These are phyloP conservation scores for Acmispon strigosus DNA, from an alignment of 306 rosid species.

Conservation along the genomic window DNA sequence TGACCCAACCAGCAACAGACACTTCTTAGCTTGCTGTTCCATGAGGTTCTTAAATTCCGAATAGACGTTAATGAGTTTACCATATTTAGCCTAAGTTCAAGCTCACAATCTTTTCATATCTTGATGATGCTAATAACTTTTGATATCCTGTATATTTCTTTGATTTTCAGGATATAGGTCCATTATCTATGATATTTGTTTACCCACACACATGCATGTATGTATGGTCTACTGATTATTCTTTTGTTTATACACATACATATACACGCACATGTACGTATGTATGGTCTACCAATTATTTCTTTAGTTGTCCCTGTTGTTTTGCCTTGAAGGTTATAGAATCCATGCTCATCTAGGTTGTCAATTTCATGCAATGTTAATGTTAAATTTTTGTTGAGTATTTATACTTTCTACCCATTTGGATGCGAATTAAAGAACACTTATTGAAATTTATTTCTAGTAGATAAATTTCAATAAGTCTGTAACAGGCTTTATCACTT, in stretches of 20 bases:
- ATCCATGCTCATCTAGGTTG: background rate
- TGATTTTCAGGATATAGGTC: background rate
- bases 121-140: conserved; percentile 20
- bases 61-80: background rate
- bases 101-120: background rate
- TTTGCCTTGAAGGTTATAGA: background rate
- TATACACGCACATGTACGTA: too few relatives aligned
- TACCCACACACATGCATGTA: too few relatives aligned
- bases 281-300: background rate
- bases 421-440: too few relatives aligned
- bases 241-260: too few relatives aligned
- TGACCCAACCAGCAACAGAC: conserved; percentile 42
- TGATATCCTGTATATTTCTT: background rate
- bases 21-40: conserved; percentile 29
- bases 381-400: too few relatives aligned
- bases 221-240: background rate
- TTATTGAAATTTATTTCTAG: too few relatives aligned
- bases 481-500: too few relatives aligned
- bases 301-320: background rate
- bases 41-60: conserved; percentile 9
- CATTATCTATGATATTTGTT: conserved; percentile 10
- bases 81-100: background rate
- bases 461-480: too few relatives aligned
- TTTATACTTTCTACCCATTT: too few relatives aligned
- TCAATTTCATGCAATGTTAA: background rate